phyloP scores from a whole-genome alignment of 1,284 basidiomycete genomes.

The Pisolithus thermaeus region DNA sequence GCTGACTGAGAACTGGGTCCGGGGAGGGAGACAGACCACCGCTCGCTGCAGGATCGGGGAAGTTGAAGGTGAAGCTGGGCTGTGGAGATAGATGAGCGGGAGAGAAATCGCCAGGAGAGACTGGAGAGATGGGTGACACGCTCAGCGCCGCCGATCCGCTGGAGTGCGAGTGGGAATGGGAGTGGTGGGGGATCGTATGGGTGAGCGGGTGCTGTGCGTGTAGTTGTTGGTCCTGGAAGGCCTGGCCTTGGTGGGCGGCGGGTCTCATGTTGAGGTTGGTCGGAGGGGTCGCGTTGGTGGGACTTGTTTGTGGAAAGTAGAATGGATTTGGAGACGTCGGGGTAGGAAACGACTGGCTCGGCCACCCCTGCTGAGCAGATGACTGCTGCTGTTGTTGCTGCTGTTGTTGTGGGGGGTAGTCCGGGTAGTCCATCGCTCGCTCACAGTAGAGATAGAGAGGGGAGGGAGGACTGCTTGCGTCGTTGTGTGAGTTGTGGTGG shows the following conservation, averaged over 20 bases:
- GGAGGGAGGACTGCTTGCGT: too few relatives aligned
- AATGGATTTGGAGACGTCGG: conserved; percentile 21
- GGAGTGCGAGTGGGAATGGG: conserved; percentile 16
- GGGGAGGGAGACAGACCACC: conserved; percentile 9
- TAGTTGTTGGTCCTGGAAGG: conserved; percentile 13
- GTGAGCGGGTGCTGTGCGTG: conserved; percentile 13
- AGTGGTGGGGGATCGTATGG: conserved; percentile 15
- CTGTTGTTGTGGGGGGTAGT: background rate
- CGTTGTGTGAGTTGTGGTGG: too few relatives aligned
- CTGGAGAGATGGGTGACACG: conserved; percentile 26
- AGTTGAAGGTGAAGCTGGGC: conserved; percentile 20
- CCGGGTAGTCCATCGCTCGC: background rate
- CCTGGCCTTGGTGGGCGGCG: too few relatives aligned
- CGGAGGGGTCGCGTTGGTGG: conserved; percentile 21
- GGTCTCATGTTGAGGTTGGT: conserved; percentile 49
- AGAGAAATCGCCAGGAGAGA: conserved; percentile 21
- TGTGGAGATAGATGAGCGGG: conserved; percentile 15
- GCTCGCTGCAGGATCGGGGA: conserved; percentile 11
- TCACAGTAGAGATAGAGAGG: background rate
- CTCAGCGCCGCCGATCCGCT: conserved; percentile 6
- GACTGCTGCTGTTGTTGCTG: background rate
- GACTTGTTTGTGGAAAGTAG: conserved; percentile 29
- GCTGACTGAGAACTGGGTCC: conserved; percentile 14
- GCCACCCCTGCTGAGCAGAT: conserved; percentile 2
- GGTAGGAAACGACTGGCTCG: background rate